Evolutionary conservation across 164 flowering plant species (phyloP).

Genomic region (Kingdonia uniflora): DNA sequence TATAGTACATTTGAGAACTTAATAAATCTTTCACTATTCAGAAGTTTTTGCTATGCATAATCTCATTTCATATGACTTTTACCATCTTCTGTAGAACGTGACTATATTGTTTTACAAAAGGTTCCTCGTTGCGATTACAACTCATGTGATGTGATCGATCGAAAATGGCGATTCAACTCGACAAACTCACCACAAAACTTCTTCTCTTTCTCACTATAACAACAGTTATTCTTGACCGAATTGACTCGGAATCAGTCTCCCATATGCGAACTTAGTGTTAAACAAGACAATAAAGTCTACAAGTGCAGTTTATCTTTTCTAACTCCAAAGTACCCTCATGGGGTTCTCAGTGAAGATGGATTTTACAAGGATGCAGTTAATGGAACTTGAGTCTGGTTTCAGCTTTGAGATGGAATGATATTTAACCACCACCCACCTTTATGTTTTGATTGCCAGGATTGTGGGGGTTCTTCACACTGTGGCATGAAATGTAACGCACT

Average conservation of each 20-base stretch:
- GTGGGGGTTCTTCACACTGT: conserved; percentile 72
- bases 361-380: conserved; percentile 65
- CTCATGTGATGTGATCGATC: too few relatives aligned
- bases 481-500: conserved; percentile 81
- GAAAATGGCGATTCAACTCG: too few relatives aligned
- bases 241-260: conserved; percentile 12
- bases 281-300: conserved; percentile 40
- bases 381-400: conserved; percentile 86
- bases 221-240: conserved; percentile 17
- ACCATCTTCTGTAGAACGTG: too few relatives aligned
- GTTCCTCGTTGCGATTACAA: too few relatives aligned
- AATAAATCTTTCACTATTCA: too few relatives aligned
- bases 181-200: conserved; percentile 2
- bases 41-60: too few relatives aligned
- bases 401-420: conserved; percentile 84
- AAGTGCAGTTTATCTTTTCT: conserved; percentile 61
- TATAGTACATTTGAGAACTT: too few relatives aligned
- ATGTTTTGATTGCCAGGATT: conserved; percentile 79
- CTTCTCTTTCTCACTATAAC: conserved; percentile 7
- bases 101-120: too few relatives aligned
- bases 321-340: conserved; percentile 53
- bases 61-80: too few relatives aligned
- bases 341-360: conserved; percentile 90
- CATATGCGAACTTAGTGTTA: conserved; percentile 46
- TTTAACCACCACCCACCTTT: conserved; percentile 90